Evolutionary conservation across 1,284 basidiomycete genomes (phyloP).

Genomic region (Fomitopsis betulina): DNA sequence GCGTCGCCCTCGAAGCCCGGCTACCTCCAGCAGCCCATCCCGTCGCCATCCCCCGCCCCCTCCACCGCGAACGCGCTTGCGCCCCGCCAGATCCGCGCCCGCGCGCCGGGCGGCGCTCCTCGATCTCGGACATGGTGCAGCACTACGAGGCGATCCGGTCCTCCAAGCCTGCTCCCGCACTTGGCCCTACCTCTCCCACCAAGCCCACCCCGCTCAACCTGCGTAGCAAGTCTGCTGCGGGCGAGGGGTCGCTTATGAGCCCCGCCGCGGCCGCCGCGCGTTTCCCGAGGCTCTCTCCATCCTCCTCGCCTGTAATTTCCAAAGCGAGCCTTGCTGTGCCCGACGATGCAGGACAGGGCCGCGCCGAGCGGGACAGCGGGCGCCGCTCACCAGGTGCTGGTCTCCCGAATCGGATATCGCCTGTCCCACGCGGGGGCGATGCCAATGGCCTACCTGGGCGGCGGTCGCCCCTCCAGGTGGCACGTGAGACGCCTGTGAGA

Average conservation of each 20-base stretch:
- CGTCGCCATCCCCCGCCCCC: conserved; percentile 27
- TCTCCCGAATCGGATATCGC: conserved; percentile 19
- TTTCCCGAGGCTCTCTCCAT: conserved; percentile 28
- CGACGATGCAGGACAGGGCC: conserved; percentile 16
- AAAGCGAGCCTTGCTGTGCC: conserved; percentile 23
- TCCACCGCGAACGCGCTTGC: conserved; percentile 27
- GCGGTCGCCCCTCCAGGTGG: conserved; percentile 20
- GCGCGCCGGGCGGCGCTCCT: conserved; percentile 50
- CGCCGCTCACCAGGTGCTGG: conserved; percentile 21
- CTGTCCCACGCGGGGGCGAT: conserved; percentile 17
- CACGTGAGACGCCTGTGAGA: conserved; percentile 6
- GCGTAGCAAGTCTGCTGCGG: conserved; percentile 16
- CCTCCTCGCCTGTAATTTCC: conserved; percentile 20
- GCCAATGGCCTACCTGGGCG: conserved; percentile 17
- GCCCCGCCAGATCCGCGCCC: conserved; percentile 21
- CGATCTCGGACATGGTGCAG: conserved; percentile 80
- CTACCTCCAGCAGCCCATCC: conserved; percentile 17
- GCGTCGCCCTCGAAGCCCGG: conserved; percentile 34
- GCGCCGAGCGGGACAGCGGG: conserved; percentile 16
- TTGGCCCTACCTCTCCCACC: conserved; percentile 25
- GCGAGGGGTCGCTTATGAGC: conserved; percentile 9
- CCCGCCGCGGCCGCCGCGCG: conserved; percentile 27
- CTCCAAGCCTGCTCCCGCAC: conserved; percentile 12
- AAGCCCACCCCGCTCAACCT: conserved; percentile 30
- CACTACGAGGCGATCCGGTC: conserved; percentile 61